phyloP scores from a whole-genome alignment of 2,329 filamentous ascomycete species.

The Lachnellula occidentalis region DNA sequence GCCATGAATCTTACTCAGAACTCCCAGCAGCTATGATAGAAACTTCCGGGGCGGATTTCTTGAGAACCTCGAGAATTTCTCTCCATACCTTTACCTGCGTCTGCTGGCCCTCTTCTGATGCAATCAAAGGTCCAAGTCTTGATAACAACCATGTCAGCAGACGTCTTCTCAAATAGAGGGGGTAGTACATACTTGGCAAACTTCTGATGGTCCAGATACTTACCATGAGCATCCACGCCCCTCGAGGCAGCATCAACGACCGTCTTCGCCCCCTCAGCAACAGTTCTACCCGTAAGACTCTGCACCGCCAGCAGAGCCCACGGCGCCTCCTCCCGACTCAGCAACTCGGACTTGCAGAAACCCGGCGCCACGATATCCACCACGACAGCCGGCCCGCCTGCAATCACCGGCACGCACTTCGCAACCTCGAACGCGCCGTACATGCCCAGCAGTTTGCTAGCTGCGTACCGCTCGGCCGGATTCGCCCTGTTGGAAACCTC shows the following conservation, averaged over 20 bases:
- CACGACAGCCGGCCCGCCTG: conserved; percentile 17
- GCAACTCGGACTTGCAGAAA: conserved; percentile 26
- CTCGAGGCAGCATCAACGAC: conserved; percentile 19
- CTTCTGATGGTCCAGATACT: conserved; percentile 19
- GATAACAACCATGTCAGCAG: not conserved
- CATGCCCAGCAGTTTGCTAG: conserved; percentile 25
- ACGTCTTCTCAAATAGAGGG: not conserved
- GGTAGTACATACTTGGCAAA: not conserved
- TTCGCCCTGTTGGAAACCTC: not conserved
- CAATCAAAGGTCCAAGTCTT: not conserved
- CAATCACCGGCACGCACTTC: conserved; percentile 11
- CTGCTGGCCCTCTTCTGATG: not conserved
- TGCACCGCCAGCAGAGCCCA: conserved; percentile 4
- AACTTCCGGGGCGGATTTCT: not conserved
- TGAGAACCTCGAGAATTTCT: conserved; percentile 1
- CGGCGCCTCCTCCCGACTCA: conserved; percentile 4
- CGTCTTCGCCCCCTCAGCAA: conserved; percentile 23
- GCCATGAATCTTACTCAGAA: too few species aligned
- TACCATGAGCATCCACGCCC: conserved; percentile 19
- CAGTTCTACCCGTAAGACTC: conserved; percentile 13
- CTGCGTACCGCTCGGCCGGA: conserved; percentile 19
- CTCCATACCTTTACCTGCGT: not conserved
- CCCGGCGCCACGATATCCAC: conserved; percentile 27
- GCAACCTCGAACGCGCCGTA: conserved; percentile 22
- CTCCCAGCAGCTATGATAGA: not conserved